Percentiles rank a stretch among this genome's conserved stretches.
These are phyloP conservation scores for Balakata baccata DNA, from an alignment of 345 rosid genomes.

Conservation along the genomic window DNA sequence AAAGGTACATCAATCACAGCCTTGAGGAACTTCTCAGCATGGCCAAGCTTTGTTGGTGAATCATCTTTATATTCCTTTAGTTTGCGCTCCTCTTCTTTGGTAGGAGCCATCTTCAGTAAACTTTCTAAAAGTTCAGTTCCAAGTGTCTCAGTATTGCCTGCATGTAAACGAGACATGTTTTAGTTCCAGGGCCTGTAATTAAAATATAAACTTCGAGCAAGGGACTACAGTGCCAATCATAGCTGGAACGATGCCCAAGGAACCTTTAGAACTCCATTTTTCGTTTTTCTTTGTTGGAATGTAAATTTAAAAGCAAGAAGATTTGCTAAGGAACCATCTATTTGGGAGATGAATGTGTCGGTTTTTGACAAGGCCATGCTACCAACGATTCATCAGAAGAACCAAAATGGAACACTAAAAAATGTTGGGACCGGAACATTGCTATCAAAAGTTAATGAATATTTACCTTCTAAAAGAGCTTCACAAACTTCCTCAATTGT, in stretches of 20 bases:
- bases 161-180: conserved; percentile 19
- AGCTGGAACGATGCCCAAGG: not conserved
- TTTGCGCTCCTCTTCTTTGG: conserved; percentile 89
- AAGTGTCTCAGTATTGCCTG: conserved; percentile 87
- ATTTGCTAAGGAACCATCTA: not conserved
- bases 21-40: conserved; percentile 89
- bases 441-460: conserved; percentile 1
- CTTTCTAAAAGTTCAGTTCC: conserved; percentile 96
- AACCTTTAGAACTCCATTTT: not conserved
- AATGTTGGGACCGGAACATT: not conserved
- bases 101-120: conserved; percentile 87
- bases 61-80: conserved; percentile 71
- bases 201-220: not conserved
- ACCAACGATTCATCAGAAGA: not conserved
- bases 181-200: conserved; percentile 8
- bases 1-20: conserved; percentile 88
- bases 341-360: not conserved
- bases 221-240: not conserved
- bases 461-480: conserved; percentile 89
- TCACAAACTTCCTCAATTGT: conserved; percentile 97
- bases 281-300: not conserved
- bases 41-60: conserved; percentile 74
- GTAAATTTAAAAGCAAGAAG: not conserved
- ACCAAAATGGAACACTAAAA: not conserved
- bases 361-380: not conserved